phyloP scores from a whole-genome alignment of 805 yeast species.

The Sporopachydermia quercuum region DNA sequence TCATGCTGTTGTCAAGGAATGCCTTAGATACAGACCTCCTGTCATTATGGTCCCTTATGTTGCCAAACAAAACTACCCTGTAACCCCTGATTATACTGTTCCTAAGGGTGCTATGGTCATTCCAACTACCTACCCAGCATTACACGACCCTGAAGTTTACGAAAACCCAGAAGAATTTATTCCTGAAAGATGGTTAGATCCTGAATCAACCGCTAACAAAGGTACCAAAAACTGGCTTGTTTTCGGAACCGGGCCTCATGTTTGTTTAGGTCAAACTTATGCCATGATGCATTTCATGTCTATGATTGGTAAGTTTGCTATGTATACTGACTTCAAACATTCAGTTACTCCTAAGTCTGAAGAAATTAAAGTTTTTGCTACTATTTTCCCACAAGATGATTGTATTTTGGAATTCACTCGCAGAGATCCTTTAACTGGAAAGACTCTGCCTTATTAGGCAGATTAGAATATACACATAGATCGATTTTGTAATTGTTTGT shows the following conservation, averaged over 20 bases:
- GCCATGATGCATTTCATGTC: conserved; percentile 84
- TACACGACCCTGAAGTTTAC: conserved; percentile 95
- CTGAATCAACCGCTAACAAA: conserved; percentile 57
- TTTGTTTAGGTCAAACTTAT: conserved; percentile 88
- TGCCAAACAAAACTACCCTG: conserved; percentile 75
- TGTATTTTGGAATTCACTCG: conserved; percentile 59
- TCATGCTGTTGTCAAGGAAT: conserved; percentile 78
- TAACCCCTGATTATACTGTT: conserved; percentile 70
- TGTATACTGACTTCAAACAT: conserved; percentile 72
- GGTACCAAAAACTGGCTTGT: conserved; percentile 89
- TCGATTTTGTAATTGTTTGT: too few species aligned
- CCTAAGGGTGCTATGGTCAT: conserved; percentile 97
- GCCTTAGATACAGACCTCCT: conserved; percentile 92
- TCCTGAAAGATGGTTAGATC: conserved; percentile 87
- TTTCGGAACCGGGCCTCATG: conserved; percentile 95
- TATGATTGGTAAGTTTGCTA: conserved; percentile 78
- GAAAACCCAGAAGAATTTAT: conserved; percentile 87
- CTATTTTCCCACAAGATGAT: conserved; percentile 96
- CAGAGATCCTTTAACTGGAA: conserved; percentile 29
- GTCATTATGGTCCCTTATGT: conserved; percentile 97
- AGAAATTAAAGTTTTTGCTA: conserved; percentile 90
- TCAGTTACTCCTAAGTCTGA: conserved; percentile 74
- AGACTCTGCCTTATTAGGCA: not conserved
- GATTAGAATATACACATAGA: too few species aligned
- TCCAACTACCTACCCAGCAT: conserved; percentile 88